These are phyloP conservation scores for Triglochin maritima DNA, from an alignment of 106 monocot genomes.

Conservation along the genomic window DNA sequence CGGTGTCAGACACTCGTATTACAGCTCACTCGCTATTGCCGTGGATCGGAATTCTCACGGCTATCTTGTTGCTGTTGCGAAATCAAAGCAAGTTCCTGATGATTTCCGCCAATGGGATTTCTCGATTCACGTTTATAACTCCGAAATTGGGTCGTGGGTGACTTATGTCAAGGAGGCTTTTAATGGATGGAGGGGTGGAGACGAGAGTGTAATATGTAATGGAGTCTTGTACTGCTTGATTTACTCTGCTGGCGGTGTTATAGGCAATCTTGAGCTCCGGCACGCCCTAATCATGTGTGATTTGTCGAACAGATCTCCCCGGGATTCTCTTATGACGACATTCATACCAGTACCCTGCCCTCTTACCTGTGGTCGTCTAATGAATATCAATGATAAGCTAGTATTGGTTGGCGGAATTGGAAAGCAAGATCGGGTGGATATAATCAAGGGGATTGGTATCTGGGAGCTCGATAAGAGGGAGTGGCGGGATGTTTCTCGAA, in stretches of 20 bases:
- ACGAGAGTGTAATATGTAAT: slow-evolving; percentile 72
- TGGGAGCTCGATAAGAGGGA: slow-evolving; percentile 60
- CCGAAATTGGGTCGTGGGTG: slow-evolving; percentile 34
- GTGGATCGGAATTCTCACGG: slow-evolving; percentile 24
- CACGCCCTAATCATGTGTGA: slow-evolving; percentile 68
- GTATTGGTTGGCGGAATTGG: slow-evolving; percentile 90
- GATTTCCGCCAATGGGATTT: slow-evolving; percentile 75
- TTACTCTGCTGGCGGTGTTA: slow-evolving; percentile 25
- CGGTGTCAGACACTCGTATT: slow-evolving; percentile 38
- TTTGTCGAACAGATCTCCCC: slow-evolving; percentile 18
- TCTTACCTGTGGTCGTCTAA: slow-evolving; percentile 75
- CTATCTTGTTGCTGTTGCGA: slow-evolving; percentile 47
- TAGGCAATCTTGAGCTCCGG: slow-evolving; percentile 37
- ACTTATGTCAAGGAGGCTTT: slow-evolving; percentile 40
- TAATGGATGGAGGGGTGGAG: slow-evolving; percentile 81
- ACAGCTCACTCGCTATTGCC: slow-evolving; percentile 59
- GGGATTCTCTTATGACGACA: slow-evolving; percentile 22
- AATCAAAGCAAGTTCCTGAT: slow-evolving; percentile 53
- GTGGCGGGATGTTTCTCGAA: slow-evolving; percentile 66
- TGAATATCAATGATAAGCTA: slow-evolving; percentile 69
- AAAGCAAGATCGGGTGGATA: slow-evolving; percentile 58
- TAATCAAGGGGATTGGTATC: slow-evolving; percentile 85
- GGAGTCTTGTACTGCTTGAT: slow-evolving; percentile 70
- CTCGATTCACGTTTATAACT: slow-evolving; percentile 54
- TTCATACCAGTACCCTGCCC: slow-evolving; percentile 49